These are phyloP conservation scores for Fraxinus excelsior DNA, from an alignment of 257 asterid species.

Conservation along the genomic window DNA sequence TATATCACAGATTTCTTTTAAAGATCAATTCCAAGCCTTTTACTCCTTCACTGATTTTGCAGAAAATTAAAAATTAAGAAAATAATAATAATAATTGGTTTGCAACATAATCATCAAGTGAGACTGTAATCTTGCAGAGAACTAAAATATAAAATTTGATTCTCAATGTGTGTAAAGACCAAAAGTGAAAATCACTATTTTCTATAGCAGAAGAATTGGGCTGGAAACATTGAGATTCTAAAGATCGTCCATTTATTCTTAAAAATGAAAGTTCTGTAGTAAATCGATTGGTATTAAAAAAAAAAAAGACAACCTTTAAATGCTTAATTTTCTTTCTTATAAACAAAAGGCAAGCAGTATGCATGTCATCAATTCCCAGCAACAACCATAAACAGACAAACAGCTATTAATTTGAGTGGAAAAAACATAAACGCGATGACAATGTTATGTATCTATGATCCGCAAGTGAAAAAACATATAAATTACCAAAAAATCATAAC, in stretches of 20 bases:
- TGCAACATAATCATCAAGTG: background rate
- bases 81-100: background rate
- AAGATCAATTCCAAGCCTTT: background rate
- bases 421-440: constrained; percentile 8
- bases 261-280: background rate
- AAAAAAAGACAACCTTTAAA: too few species aligned
- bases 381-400: constrained; percentile 16
- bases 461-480: background rate
- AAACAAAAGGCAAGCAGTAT: background rate
- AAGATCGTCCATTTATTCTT: background rate
- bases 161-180: background rate
- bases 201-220: background rate
- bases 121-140: background rate
- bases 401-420: background rate
- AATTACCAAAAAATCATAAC: background rate
- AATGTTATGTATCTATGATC: constrained; percentile 7
- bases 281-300: background rate
- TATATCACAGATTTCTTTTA: background rate
- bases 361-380: background rate
- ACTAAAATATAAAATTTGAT: background rate
- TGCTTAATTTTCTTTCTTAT: background rate
- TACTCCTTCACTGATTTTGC: background rate
- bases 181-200: background rate
- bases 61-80: background rate
- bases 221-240: background rate